A percentile compares a stretch with the other conserved stretches of the same genome.
phyloP scores from a whole-genome alignment of 73 alveolate genomes.

The Durusdinium trenchii region DNA sequence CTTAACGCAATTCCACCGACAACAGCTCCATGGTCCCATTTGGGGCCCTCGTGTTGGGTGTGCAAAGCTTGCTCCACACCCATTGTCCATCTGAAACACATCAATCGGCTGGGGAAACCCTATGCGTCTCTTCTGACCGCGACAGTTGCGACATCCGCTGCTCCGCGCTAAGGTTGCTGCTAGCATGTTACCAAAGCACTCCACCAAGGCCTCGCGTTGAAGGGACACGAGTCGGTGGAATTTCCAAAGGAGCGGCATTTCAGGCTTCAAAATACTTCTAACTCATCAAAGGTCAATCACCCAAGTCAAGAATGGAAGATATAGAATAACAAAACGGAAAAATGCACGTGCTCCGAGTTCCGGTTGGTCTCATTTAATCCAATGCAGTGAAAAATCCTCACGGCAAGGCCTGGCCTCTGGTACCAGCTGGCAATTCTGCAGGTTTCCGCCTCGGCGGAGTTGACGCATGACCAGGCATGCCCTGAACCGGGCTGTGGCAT shows the following conservation, averaged over 20 bases:
- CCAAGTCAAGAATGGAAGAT: no score
- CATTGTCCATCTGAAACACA: no score
- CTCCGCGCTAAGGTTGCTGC: not conserved
- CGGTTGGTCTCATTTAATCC: not conserved
- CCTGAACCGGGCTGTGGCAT: no score
- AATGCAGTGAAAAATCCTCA: not conserved
- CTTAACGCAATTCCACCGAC: no score
- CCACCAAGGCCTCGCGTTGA: not conserved
- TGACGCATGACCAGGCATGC: no score
- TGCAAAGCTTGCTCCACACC: no score
- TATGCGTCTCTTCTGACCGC: no score
- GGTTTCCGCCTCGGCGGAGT: slow-evolving; percentile 70
- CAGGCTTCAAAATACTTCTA: not conserved
- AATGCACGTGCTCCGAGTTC: not conserved
- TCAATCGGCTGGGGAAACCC: no score
- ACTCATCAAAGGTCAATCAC: no score
- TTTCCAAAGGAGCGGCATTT: not conserved
- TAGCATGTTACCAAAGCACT: slow-evolving; percentile 32
- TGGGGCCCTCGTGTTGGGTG: no score
- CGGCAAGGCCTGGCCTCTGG: slow-evolving; percentile 42
- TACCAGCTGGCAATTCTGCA: slow-evolving; percentile 74
- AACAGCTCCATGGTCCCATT: no score
- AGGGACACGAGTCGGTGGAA: not conserved
- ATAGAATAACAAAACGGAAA: no score
- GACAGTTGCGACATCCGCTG: not conserved